Conservation (phyloP, 257 asterid genomes). For the Solanum peruvianum region DNA sequence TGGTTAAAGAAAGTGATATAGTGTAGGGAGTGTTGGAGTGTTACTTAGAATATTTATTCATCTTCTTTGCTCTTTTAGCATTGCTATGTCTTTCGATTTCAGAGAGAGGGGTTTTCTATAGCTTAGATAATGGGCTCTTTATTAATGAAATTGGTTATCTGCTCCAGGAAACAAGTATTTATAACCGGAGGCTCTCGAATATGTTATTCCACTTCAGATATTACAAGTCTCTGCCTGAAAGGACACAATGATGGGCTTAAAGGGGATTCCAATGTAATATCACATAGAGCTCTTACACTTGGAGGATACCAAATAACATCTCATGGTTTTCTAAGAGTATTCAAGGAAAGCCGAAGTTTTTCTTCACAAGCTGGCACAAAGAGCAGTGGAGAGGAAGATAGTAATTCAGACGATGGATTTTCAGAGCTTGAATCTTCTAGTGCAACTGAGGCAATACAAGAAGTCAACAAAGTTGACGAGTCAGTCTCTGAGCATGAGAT, state of each 20-base stretch:
- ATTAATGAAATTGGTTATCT: not conserved
- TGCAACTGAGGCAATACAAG: conserved; percentile 5
- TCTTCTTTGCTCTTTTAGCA: not conserved
- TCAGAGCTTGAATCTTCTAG: conserved; percentile 34
- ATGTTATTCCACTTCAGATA: conserved; percentile 18
- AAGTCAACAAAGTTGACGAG: conserved; percentile 18
- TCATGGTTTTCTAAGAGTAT: conserved; percentile 11
- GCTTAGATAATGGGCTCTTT: not conserved
- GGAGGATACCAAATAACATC: conserved; percentile 21
- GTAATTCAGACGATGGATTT: conserved; percentile 24
- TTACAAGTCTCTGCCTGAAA: conserved; percentile 13
- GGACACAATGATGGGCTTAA: conserved; percentile 11
- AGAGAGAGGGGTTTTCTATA: not conserved
- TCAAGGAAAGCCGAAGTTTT: conserved; percentile 18
- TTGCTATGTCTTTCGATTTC: not conserved
- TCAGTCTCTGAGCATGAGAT: conserved; percentile 32
- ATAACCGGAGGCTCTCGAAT: conserved; percentile 13
- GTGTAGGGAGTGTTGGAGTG: not conserved
- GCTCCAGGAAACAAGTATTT: conserved; percentile 40
- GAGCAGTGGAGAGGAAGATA: conserved; percentile 35
- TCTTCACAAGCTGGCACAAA: conserved; percentile 43
- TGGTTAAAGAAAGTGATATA: not conserved
- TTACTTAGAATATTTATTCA: not conserved
- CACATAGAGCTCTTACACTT: conserved; percentile 10
- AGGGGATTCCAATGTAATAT: conserved; percentile 7